Evolutionary conservation across 2,329 filamentous ascomycete genomes (phyloP), one percentile per base, ranked within the genome.

Genomic region (Fusarium zealandicum): DNA sequence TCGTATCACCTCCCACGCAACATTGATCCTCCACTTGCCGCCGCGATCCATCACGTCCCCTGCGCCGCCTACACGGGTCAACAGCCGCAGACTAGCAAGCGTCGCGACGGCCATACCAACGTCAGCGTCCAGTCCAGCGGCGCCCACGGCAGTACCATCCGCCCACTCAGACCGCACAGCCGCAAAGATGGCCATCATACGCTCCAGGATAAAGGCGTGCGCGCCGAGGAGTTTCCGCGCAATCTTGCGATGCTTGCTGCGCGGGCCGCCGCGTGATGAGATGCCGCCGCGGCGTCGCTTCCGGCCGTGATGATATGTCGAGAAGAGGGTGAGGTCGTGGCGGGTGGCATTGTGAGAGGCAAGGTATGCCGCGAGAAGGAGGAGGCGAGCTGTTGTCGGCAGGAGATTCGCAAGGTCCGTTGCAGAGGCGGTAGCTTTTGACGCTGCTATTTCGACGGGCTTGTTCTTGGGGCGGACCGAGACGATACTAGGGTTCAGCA

Each of bases 301-400:
- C 40, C 77, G 72, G 64, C 80, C 78, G 71, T 85, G 73, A 51
- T 87, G 82, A 67, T 84, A 82, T 11, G 90, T 91, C 63, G 89
- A 91, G 77, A 95, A 95, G 68, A 91, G 85, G 1, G 85, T 80
- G 5, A 85, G 76, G 71, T 95, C 90, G 68, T 90, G 85, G n/a
- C 85, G 82, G 1, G 88, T 76, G 12, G 88, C 84, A 70, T 93
- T 95, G 79, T 91, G 90, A 1, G 89, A 92, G 44, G 90, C 89
- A 3, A 95, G 83, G 73, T 95, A 95, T 4, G 90, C 88, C 30
- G 90, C 85, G 20, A 92, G 80, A 10, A 95, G 82, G 22, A 93
- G 80, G 46, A 90, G 82, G 33, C 90, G 88, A 2, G 90, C 87
- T 42, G 87, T 89, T 47, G 87, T 87, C 0, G 90, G 90, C 6